Conservation (phyloP, 1,284 basidiomycete species). For the Anthracocystis setariae region DNA sequence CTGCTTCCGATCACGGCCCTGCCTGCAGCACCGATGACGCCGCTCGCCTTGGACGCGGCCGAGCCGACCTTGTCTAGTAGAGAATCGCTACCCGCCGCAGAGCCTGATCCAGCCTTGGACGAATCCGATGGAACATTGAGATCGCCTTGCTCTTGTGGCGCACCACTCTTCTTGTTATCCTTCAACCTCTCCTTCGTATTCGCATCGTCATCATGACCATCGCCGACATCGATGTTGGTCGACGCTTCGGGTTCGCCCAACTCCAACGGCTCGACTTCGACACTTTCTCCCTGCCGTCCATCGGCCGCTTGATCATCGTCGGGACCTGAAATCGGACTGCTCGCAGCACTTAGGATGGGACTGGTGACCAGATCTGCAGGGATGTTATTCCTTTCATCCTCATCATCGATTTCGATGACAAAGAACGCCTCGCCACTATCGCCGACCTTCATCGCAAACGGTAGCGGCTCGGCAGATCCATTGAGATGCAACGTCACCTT, state of each 20-base stretch:
- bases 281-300: neutral
- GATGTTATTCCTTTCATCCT: constrained; percentile 73
- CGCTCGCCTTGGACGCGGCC: constrained; percentile 73
- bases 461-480: constrained; percentile 73
- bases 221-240: constrained; percentile 5
- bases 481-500: constrained; percentile 72
- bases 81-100: constrained; percentile 32
- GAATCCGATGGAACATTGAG: constrained; percentile 40
- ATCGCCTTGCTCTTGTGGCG: constrained; percentile 26
- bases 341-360: constrained; percentile 71
- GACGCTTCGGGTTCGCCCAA: constrained; percentile 36
- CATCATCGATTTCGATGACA: constrained; percentile 90
- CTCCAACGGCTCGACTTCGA: constrained; percentile 57
- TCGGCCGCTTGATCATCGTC: constrained; percentile 5
- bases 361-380: constrained; percentile 93
- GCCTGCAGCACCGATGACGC: constrained; percentile 74
- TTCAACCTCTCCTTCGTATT: constrained; percentile 12
- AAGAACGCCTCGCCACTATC: constrained; percentile 99
- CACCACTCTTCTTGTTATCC: constrained; percentile 29
- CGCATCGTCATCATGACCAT: neutral
- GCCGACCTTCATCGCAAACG: constrained; percentile 98
- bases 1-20: constrained; percentile 36
- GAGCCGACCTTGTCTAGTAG: constrained; percentile 54
- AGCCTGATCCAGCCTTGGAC: constrained; percentile 32
- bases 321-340: constrained; percentile 48